phyloP scores from a whole-genome alignment of 768 basidiomycete genomes.

The Mycena capillaripes region DNA sequence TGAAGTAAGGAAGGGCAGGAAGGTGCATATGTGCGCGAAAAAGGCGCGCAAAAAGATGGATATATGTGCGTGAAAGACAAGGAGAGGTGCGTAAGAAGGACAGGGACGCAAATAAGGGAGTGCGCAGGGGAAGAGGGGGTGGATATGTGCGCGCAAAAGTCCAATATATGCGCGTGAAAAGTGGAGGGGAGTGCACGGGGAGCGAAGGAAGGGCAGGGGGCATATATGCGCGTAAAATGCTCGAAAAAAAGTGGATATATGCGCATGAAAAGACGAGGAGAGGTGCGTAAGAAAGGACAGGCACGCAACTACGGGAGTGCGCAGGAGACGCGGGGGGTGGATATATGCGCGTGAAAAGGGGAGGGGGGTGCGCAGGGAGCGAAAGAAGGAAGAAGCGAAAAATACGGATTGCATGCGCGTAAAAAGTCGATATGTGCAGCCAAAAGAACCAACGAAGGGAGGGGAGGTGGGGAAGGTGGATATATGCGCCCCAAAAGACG shows the following conservation, averaged over 20 bases:
- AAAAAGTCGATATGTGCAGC: neutral
- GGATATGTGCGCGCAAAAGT: no score
- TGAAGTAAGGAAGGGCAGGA: constrained; percentile 60
- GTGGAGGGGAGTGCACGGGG: no score
- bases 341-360: neutral
- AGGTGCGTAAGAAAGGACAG: no score
- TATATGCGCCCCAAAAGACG: constrained; percentile 4
- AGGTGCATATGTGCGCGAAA: neutral
- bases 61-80: neutral
- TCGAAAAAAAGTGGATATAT: neutral
- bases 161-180: no score
- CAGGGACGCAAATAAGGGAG: neutral
- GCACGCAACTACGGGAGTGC: no score
- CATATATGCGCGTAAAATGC: no score
- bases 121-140: no score
- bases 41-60: neutral
- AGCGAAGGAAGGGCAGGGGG: no score
- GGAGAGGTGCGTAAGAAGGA: neutral
- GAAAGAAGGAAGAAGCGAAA: neutral
- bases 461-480: neutral
- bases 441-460: neutral
- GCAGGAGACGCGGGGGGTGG: no score
- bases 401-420: no score
- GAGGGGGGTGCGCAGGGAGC: no score
- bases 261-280: neutral